Conservation (phyloP, 2,329 filamentous ascomycete species). For the Trichoderma hamatum region DNA sequence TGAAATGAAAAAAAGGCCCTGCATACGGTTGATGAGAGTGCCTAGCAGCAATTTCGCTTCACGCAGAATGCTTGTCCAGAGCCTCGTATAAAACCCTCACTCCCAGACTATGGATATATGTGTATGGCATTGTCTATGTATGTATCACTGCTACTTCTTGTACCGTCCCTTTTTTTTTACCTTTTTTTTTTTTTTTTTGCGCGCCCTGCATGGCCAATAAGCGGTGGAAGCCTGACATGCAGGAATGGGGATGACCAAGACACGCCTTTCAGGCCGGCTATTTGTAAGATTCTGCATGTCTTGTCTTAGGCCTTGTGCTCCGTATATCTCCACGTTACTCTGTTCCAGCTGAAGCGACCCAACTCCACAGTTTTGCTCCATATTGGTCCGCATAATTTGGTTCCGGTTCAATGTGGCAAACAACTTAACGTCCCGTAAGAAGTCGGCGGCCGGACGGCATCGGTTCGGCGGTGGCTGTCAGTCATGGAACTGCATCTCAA, state of each 20-base stretch:
- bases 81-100: not conserved
- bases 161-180: not conserved
- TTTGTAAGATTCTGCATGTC: not conserved
- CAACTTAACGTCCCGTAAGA: not conserved
- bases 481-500: not conserved
- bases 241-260: not conserved
- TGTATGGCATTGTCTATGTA: not conserved
- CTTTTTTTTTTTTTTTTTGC: not conserved
- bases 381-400: conserved; percentile 3
- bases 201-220: not conserved
- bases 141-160: not conserved
- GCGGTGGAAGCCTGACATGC: not conserved
- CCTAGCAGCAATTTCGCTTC: not conserved
- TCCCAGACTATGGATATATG: not conserved
- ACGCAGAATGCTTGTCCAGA: not conserved
- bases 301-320: not conserved
- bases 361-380: not conserved
- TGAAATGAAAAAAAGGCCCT: not conserved
- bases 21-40: not conserved
- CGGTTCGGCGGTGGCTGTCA: not conserved
- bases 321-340: not conserved
- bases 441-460: not conserved
- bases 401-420: not conserved
- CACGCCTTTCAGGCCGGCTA: not conserved
- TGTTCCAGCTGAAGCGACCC: not conserved